A percentile compares a stretch with the other conserved stretches of the same genome.
These are phyloP conservation scores for Fusarium nodosum DNA, from an alignment of 2,329 filamentous ascomycete species.

Conservation along the genomic window DNA sequence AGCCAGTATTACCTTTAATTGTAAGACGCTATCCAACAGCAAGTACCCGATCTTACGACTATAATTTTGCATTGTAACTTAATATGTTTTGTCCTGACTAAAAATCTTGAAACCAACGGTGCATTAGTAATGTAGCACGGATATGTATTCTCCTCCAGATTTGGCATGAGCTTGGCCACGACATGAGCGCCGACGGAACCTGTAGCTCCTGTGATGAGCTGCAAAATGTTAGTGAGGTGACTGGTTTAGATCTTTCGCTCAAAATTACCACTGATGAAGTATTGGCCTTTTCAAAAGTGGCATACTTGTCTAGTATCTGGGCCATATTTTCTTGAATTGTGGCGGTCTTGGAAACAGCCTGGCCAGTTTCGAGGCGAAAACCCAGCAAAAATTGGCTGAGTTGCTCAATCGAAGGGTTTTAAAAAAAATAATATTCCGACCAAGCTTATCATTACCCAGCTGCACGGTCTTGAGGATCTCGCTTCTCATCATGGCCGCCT, in stretches of 20 bases:
- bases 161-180: constrained; percentile 66
- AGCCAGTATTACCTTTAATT: too few species aligned
- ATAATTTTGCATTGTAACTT: too few species aligned
- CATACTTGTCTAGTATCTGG: neutral
- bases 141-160: too few species aligned
- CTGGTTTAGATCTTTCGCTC: too few species aligned
- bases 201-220: constrained; percentile 69
- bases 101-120: too few species aligned
- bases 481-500: constrained; percentile 67
- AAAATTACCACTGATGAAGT: neutral
- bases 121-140: too few species aligned
- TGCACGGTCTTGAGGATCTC: constrained; percentile 65
- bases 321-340: neutral
- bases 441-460: constrained; percentile 60
- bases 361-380: neutral
- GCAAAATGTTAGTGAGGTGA: neutral
- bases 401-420: constrained; percentile 55
- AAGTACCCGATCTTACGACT: too few species aligned
- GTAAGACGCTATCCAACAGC: too few species aligned
- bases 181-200: constrained; percentile 72
- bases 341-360: neutral
- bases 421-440: constrained; percentile 71
- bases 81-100: too few species aligned
- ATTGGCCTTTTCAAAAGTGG: neutral
- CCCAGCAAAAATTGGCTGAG: constrained; percentile 35